These are phyloP conservation scores for Coniochaeta hoffmannii DNA, from an alignment of 2,329 filamentous ascomycete species.

Conservation along the genomic window DNA sequence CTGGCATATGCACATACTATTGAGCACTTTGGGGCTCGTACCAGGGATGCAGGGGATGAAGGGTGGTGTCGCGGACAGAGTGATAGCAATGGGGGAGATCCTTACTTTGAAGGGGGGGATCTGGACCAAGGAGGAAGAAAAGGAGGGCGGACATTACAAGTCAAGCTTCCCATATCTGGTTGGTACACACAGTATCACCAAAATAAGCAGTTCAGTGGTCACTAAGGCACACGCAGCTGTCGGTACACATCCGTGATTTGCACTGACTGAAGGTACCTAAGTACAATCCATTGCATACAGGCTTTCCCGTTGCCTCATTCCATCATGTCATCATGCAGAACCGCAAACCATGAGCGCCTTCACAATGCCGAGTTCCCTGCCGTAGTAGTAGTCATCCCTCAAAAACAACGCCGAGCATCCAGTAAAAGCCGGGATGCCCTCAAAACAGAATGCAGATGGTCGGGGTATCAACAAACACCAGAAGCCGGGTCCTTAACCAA, in stretches of 20 bases:
- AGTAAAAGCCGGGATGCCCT: neutral
- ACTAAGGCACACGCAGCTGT: neutral
- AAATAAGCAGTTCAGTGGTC: neutral
- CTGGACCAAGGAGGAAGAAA: neutral
- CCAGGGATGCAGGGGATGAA: neutral
- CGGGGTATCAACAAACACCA: neutral
- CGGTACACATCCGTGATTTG: neutral
- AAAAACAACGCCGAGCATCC: neutral
- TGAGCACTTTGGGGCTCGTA: neutral
- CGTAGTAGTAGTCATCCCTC: neutral
- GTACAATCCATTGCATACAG: neutral
- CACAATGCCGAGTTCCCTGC: neutral
- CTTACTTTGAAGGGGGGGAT: too few relatives aligned
- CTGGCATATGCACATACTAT: neutral
- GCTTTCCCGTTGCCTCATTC: neutral
- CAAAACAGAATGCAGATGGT: neutral
- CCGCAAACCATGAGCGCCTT: neutral
- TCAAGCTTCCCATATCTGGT: neutral
- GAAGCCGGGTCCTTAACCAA: neutral
- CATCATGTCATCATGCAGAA: neutral
- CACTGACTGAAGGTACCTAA: neutral
- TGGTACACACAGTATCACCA: neutral
- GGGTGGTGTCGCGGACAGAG: neutral
- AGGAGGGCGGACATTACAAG: neutral
- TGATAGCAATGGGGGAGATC: neutral